Evolutionary conservation across 495 filamentous ascomycete genomes (phyloP), one percentile per base, ranked within the genome.

Genomic region (Clavariopsis aquatica): DNA sequence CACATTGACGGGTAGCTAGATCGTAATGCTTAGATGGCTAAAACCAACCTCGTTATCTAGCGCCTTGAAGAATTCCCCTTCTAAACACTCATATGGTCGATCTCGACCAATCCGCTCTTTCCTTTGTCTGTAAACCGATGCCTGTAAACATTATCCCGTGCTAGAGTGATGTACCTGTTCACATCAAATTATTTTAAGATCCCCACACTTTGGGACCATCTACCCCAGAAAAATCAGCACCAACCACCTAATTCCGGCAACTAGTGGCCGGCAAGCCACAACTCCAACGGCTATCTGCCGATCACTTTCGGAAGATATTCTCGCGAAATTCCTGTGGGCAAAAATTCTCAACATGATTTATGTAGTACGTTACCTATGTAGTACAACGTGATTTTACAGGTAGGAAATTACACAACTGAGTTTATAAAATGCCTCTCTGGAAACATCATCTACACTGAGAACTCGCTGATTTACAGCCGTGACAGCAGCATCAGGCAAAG

Each of bases 401-500:
- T 43, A 10, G 38, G 13, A 43, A 9, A 43, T 17, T n/a, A n/a
- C n/a, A n/a, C n/a, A n/a, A 17, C 38, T 43, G 15, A 52, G 12
- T 6, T 15, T 20, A 10, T 15, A 52, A 52, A 28, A 52, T 52
- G 49, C 24, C 24, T 15, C 49, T 52, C 49, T 52, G 49, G 49
- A 52, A 52, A 29, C 49, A 52, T 17, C 13, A 28, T 19, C 31
- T 52, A 6, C 49, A 26, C 20, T 43, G 49, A 26, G 13, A 52
- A 52, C 17, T 6, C 49, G 23, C 49, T 52, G 23, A 31, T 52
- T 1, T 52, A 52, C 23, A n/a, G 49, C 49, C n/a, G 49, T 52
- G 17, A 57, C 53, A 41, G 53, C 53, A 38, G 53, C 53, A 24
- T 31, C 53, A 41, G 41, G 53, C 28, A 15, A 57, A 22, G 53